phyloP scores from a whole-genome alignment of 495 filamentous ascomycete genomes.

The Lophium mytilinum region DNA sequence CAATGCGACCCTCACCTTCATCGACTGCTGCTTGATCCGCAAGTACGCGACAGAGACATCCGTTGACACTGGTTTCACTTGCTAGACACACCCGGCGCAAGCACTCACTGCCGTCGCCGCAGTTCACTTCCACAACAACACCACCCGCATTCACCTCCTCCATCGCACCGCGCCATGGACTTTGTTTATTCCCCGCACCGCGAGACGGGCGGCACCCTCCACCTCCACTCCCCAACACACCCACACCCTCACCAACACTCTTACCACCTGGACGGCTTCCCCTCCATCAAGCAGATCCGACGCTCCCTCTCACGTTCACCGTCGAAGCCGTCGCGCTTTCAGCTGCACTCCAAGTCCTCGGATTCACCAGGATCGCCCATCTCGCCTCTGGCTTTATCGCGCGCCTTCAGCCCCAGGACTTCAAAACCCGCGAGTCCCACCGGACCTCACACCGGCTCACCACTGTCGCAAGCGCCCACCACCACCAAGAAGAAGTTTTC shows the following conservation, averaged over 20 bases:
- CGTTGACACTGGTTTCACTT: neutral
- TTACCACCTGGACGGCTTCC: constrained; percentile 68
- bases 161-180: constrained; percentile 25
- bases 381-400: constrained; percentile 29
- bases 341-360: constrained; percentile 47
- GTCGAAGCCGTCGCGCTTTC: constrained; percentile 65
- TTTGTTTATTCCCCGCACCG: constrained; percentile 34
- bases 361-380: constrained; percentile 37
- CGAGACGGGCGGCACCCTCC: constrained; percentile 59
- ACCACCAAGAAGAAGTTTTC: constrained; percentile 26
- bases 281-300: constrained; percentile 67
- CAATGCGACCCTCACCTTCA: constrained; percentile 5
- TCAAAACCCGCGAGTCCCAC: neutral
- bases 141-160: neutral
- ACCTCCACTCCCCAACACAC: constrained; percentile 75
- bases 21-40: neutral
- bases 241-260: constrained; percentile 51
- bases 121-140: neutral
- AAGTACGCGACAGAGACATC: neutral
- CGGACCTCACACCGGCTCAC: constrained; percentile 3
- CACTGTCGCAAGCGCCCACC: neutral
- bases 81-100: neutral
- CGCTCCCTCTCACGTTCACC: constrained; percentile 82
- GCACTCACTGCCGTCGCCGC: neutral
- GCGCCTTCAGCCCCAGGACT: constrained; percentile 18